Conservation (phyloP, 73 alveolate species). For the Uronychia setigera region DNA sequence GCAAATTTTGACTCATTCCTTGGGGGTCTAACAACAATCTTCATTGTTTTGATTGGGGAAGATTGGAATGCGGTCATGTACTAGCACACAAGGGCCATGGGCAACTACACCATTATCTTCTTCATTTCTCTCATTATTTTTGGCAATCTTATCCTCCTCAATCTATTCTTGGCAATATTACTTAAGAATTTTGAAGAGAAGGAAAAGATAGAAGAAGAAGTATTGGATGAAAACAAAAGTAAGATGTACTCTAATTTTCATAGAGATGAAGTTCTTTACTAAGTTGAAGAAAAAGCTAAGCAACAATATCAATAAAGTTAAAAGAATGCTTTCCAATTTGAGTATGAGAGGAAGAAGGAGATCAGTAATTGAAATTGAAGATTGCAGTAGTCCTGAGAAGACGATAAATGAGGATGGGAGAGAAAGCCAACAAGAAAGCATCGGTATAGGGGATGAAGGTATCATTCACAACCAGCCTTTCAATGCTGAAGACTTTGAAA, state of each 20-base stretch:
- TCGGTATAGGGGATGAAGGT: no score
- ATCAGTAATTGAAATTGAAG: no score
- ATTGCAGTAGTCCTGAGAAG: background rate
- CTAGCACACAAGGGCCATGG: constrained; percentile 39
- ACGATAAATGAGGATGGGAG: no score
- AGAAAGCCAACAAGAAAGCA: no score
- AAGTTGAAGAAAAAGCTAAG: background rate
- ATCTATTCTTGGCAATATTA: constrained; percentile 73
- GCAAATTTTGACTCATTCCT: constrained; percentile 62
- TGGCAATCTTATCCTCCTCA: constrained; percentile 65
- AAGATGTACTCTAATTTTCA: background rate
- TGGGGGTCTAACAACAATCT: constrained; percentile 57
- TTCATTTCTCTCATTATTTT: constrained; percentile 44
- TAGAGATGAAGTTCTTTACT: background rate
- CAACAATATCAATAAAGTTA: background rate
- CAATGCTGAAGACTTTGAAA: no score
- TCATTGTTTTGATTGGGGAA: constrained; percentile 72
- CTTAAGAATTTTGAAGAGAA: constrained; percentile 69
- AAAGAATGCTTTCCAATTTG: background rate
- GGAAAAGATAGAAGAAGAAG: background rate
- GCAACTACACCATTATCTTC: constrained; percentile 41
- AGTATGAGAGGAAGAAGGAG: background rate
- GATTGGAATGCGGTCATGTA: constrained; percentile 72
- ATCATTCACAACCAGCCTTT: no score
- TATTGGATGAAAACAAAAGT: background rate